phyloP scores from a whole-genome alignment of 2,329 filamentous ascomycete species.

The Cladosporium colombiae region DNA sequence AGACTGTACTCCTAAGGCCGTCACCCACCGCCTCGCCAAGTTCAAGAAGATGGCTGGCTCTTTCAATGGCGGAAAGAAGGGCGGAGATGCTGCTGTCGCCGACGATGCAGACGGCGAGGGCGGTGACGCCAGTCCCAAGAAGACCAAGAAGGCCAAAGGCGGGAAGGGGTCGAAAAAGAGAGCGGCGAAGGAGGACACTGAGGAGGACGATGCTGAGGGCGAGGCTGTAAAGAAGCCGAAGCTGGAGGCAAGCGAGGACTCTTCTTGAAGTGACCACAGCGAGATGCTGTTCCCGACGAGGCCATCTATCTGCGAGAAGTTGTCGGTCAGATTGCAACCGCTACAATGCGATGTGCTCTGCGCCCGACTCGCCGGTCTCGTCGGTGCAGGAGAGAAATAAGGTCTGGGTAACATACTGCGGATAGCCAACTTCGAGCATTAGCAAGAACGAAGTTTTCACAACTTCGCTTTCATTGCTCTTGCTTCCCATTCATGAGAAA shows the following conservation, averaged over 20 bases:
- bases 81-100: slow-evolving; percentile 2
- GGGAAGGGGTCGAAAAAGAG: neutral
- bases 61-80: slow-evolving; percentile 18
- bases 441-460: slow-evolving; percentile 18
- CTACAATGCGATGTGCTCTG: neutral
- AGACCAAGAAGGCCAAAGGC: slow-evolving; percentile 1
- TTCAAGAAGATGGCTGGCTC: slow-evolving; percentile 25
- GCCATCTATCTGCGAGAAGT: neutral
- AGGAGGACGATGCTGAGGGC: neutral
- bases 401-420: neutral
- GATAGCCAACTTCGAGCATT: neutral
- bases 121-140: neutral
- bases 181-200: slow-evolving; percentile 4
- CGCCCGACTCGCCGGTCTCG: neutral
- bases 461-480: slow-evolving; percentile 27
- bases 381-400: neutral
- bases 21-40: slow-evolving; percentile 34
- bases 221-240: slow-evolving; percentile 13
- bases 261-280: neutral
- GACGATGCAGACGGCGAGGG: neutral
- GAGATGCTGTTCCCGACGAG: neutral
- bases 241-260: slow-evolving; percentile 6
- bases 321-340: neutral
- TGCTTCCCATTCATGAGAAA: slow-evolving; percentile 42
- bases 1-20: slow-evolving; percentile 38